Percentiles rank a stretch among this genome's conserved stretches.
These are phyloP conservation scores for Vaccinium myrtillus DNA, from an alignment of 148 eudicot genomes.

Conservation along the genomic window DNA sequence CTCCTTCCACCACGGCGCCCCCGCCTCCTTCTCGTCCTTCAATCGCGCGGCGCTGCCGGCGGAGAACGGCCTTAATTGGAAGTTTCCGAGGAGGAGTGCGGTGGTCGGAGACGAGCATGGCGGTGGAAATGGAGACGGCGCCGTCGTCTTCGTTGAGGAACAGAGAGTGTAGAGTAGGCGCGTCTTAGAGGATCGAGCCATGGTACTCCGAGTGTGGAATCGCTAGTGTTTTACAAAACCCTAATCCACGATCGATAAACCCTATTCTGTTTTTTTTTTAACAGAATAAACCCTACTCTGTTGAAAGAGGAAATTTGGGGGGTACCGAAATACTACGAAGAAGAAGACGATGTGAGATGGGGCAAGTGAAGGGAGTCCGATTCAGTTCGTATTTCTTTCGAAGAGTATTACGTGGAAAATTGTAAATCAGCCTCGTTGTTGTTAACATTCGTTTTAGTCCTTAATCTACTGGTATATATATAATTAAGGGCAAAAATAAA, in stretches of 20 bases:
- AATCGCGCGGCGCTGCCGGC: constrained; percentile 61
- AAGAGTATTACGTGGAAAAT: no score
- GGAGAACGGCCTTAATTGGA: constrained; percentile 52
- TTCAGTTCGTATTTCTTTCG: no score
- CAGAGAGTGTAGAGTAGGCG: constrained; percentile 62
- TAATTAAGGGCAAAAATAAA: no score
- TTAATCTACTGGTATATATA: no score
- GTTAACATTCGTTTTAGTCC: no score
- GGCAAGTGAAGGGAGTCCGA: no score
- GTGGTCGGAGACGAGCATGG: constrained; percentile 25
- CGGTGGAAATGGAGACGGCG: constrained; percentile 17
- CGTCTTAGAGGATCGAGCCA: constrained; percentile 56
- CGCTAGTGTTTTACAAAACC: neutral
- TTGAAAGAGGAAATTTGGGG: neutral
- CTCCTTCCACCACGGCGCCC: constrained; percentile 56
- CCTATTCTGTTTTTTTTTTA: no score
- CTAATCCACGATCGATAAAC: neutral
- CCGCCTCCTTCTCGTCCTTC: constrained; percentile 50
- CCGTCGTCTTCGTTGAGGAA: constrained; percentile 15
- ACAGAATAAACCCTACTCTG: neutral
- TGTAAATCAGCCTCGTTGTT: no score
- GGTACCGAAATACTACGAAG: no score
- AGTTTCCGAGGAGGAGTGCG: constrained; percentile 32
- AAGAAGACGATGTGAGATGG: no score
- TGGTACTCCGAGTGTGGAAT: constrained; percentile 19